Evolutionary conservation across 108 stramenopile species (phyloP), one percentile per base, ranked within the genome.

Genomic region (Bacterosira constricta): DNA sequence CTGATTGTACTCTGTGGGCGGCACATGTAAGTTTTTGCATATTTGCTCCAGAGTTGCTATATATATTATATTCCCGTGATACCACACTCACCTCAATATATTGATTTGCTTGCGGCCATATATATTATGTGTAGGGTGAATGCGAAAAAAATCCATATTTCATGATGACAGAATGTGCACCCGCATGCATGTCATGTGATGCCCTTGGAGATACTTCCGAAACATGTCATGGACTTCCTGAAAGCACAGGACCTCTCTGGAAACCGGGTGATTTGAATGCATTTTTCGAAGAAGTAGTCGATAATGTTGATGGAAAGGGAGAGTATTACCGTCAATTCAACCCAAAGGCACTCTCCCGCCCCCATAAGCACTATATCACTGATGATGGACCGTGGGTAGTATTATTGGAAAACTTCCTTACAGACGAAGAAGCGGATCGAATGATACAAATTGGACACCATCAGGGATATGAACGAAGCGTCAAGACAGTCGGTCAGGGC

Each of bases 301-400:
- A 85, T 20, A 60, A 76, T 39, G 47, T 35, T 36, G 61, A 63
- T 21, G 57, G 64, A 4, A 58, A 37, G 30, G 73, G 64, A 26
- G 72, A 69, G 3, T 63, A 79, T 60, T 20, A 58, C 2, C 26
- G 45, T 4, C 17, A 82, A 53, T 91, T 86, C 71, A 63, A 71
- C 17, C 85, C 86, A 23, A 69, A 62, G 61, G 75, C 86, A 35
- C 44, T 87, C 30, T 93, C 92, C 0, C 71, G 86, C 9, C 88
- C 88, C 1, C 65, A 64, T 30, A 10, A 31, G 18, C 27, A 30
- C 13, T 10, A 66, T 36, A 21, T 62, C 66, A 30, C 63, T 70
- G 15, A 6, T 2, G 50, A 83, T 63, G 92, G 90, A 15, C 94
- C 96, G 8, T 96, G 92, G 91, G 77, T 98, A 11, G 79, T 96